Conservation (phyloP, 2,329 filamentous ascomycete genomes). For the Zelopaecilomyces penicillatus region DNA sequence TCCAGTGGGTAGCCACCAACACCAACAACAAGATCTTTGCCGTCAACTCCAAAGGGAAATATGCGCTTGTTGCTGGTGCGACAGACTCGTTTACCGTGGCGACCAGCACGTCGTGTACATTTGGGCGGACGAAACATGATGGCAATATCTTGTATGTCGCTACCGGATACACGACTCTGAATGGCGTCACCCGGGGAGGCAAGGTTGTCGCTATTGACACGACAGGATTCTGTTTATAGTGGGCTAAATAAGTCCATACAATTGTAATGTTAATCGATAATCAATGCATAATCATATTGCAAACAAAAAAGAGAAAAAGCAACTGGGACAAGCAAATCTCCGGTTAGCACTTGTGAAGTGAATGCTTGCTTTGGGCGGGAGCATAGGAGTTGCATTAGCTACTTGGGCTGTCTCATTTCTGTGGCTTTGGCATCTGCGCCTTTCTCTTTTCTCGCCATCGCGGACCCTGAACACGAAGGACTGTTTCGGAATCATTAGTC, state of each 20-base stretch:
- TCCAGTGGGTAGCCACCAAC: not conserved
- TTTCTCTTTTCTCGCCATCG: not conserved
- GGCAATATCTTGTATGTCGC: not conserved
- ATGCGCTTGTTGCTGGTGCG: not conserved
- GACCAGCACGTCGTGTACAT: not conserved
- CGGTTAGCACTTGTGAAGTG: no score
- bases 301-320: no score
- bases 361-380: no score
- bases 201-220: conserved; percentile 2
- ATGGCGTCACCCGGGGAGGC: not conserved
- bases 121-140: conserved; percentile 1
- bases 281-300: no score
- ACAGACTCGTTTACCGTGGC: not conserved
- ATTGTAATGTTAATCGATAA: no score
- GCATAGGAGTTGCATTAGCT: no score
- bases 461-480: not conserved
- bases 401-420: no score
- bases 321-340: no score
- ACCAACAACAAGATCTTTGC: not conserved
- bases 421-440: not conserved
- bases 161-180: not conserved
- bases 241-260: no score
- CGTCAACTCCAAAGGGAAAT: not conserved
- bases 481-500: not conserved
- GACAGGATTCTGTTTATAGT: not conserved